Percentiles rank a stretch among this genome's conserved stretches.
These are phyloP conservation scores for Coniella vitis DNA, from an alignment of 2,329 filamentous ascomycete species.

Conservation along the genomic window DNA sequence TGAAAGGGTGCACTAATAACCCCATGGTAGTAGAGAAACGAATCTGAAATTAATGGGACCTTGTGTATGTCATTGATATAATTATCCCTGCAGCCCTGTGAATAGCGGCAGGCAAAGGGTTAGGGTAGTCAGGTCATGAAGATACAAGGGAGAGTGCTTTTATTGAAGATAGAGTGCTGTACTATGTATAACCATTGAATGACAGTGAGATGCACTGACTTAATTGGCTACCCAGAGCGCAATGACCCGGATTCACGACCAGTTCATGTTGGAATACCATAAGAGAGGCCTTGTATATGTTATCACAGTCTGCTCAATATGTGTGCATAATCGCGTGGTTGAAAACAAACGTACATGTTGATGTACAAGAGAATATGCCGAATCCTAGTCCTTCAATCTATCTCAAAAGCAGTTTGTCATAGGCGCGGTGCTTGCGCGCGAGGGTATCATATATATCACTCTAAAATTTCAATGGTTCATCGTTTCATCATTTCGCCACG, in stretches of 20 bases:
- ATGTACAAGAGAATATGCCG: too few relatives aligned
- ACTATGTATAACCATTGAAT: too few relatives aligned
- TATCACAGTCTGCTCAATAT: too few relatives aligned
- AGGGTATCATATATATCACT: constrained; percentile 12
- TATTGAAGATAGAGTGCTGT: background rate
- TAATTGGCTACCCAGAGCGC: too few relatives aligned
- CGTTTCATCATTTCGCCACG: constrained; percentile 23
- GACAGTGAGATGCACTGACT: too few relatives aligned
- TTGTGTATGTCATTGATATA: constrained; percentile 13
- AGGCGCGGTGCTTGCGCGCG: constrained; percentile 3
- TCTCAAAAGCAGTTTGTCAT: background rate
- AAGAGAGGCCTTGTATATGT: too few relatives aligned
- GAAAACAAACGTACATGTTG: background rate
- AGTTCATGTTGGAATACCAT: background rate
- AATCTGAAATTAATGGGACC: constrained; percentile 5
- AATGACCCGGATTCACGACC: too few relatives aligned
- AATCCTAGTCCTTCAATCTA: background rate
- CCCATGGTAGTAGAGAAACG: background rate
- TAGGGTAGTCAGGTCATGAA: background rate
- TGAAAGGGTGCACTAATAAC: background rate
- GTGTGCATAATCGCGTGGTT: too few relatives aligned
- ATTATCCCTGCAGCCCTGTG: constrained; percentile 16
- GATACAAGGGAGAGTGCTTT: background rate
- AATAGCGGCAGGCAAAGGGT: constrained; percentile 12
- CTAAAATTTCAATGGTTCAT: background rate